Evolutionary conservation across 306 rosid species (phyloP).

Genomic region (Lithocarpus polystachyus): DNA sequence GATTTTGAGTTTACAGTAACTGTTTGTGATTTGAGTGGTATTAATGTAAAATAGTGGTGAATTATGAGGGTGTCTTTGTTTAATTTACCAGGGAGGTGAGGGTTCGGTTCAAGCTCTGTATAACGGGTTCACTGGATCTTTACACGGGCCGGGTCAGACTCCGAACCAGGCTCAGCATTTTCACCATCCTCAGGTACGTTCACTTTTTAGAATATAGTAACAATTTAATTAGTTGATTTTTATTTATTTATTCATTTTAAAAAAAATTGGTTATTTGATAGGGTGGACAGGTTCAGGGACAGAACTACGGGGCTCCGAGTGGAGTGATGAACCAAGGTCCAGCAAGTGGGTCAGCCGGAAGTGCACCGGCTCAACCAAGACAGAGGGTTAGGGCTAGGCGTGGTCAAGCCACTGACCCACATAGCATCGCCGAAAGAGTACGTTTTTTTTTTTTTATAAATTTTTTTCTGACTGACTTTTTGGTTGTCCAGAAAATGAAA

Average conservation of each 20-base stretch:
- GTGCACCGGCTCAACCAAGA: conserved; percentile 67
- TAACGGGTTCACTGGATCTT: conserved; percentile 60
- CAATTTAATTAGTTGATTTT: neutral
- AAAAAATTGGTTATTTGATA: neutral
- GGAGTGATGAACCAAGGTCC: conserved; percentile 45
- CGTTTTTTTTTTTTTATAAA: neutral
- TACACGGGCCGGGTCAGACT: conserved; percentile 32
- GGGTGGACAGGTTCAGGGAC: conserved; percentile 45
- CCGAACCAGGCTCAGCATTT: conserved; percentile 55
- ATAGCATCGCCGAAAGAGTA: conserved; percentile 97
- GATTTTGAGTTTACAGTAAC: too few relatives aligned
- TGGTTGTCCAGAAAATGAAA: conserved; percentile 24
- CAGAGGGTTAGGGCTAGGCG: conserved; percentile 91
- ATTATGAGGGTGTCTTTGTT: neutral
- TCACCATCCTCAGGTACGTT: conserved; percentile 56
- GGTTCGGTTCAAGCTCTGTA: conserved; percentile 51
- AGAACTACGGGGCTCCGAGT: conserved; percentile 45
- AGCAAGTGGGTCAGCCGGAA: conserved; percentile 37
- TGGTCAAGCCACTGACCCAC: conserved; percentile 99
- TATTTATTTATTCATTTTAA: neutral
- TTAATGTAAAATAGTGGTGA: neutral
- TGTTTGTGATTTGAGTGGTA: neutral
- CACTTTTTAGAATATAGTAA: neutral
- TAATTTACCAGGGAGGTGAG: conserved; percentile 36
- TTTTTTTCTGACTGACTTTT: neutral